Evolutionary conservation across 768 basidiomycete species (phyloP), one percentile per base, ranked within the genome.

Genomic region (Suillus occidentalis): DNA sequence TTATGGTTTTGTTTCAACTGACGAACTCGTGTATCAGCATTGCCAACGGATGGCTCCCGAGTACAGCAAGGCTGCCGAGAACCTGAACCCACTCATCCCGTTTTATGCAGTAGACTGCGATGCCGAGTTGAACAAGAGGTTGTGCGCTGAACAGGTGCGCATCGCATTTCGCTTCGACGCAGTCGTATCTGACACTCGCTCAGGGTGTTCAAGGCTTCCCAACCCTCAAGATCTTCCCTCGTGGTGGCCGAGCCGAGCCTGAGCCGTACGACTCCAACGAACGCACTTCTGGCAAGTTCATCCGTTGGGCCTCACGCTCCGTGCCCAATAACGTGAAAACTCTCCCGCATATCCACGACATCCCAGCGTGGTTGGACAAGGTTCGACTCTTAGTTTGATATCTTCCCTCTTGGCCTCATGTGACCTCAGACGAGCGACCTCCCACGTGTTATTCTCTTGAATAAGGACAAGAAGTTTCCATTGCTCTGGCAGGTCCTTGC

Each of bases 61-160:
- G 73, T 93, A 88, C 71, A 88, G 85, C 73, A 89, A 91, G 70
- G 94, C 94, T 5, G 94, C 95, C 0, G 75, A 85, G 13, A 89
- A 86, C 1, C 83, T 97, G 8, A 82, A 87, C 65, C 95, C 96
- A 4, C 81, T 97, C 34, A 81, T 98, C 28, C 94, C 94, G 0
- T 84, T 91, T 63, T 97, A 95, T 75, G 94, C 95, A 14, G 86
- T 98, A n/a, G 94, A 98, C 73, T 98, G 95, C 68, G 95, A 97
- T 71, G 89, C 85, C 16, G 84, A 87, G 39, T 80, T 80, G 72
- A 97, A 98, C 77, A 95, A 90, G 76, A 83, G 80, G 12, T 77
- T 98, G 8, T 98, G 96, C 72, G 85, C 87, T 0, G 88, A 93
- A 60, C 91, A 95, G 81, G 89, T 84, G 65, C 40, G 75, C 65